Evolutionary conservation across 208 protist species (phyloP).

Genomic region (Leishmania arabica): DNA sequence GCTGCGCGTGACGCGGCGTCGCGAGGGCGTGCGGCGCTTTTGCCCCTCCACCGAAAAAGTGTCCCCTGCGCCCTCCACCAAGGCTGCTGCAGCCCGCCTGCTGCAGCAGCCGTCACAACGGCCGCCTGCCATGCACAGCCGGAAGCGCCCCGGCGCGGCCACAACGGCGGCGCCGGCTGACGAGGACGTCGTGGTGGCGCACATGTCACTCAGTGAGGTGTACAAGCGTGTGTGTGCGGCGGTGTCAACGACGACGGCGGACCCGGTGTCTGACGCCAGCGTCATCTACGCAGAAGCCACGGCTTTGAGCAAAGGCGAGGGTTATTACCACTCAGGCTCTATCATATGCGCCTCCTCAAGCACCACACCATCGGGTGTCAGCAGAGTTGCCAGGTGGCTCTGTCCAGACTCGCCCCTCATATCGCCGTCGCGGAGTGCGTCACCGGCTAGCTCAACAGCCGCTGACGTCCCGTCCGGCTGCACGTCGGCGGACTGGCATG

Average conservation of each 20-base stretch:
- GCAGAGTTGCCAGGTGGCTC: conserved; percentile 13
- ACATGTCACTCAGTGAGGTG: conserved; percentile 9
- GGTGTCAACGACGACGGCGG: neutral
- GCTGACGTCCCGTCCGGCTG: conserved; percentile 7
- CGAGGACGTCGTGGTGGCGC: conserved; percentile 11
- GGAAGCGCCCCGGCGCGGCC: neutral
- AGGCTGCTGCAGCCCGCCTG: neutral
- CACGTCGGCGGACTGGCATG: conserved; percentile 3
- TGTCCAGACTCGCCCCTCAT: conserved; percentile 3
- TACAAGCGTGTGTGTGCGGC: conserved; percentile 9
- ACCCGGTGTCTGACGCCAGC: neutral
- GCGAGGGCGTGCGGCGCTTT: neutral
- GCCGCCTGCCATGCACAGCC: neutral
- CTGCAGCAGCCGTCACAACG: neutral
- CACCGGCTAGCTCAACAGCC: neutral
- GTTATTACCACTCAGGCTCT: neutral
- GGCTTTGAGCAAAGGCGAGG: neutral
- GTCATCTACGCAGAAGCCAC: neutral
- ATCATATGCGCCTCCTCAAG: neutral
- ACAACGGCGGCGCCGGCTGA: neutral
- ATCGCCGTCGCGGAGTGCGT: neutral
- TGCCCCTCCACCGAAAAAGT: neutral
- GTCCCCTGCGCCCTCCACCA: too few species aligned
- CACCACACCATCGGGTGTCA: neutral
- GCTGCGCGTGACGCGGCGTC: conserved; percentile 18